Evolutionary conservation across 2,329 filamentous ascomycete genomes (phyloP).

Genomic region (Fusarium hostae): DNA sequence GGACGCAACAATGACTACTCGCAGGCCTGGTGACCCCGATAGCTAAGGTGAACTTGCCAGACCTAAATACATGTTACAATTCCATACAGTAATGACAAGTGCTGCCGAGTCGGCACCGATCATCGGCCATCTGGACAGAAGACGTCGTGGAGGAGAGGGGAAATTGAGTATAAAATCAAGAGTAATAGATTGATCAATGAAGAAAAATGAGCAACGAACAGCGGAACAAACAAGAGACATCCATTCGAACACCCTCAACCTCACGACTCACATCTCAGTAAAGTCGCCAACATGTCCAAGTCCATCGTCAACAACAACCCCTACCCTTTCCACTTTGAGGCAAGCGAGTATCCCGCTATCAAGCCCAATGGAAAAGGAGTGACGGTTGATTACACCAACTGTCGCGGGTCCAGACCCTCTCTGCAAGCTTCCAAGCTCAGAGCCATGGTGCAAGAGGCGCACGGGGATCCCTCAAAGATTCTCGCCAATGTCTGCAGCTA

Average conservation of each 20-base stretch:
- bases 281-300: slow-evolving; percentile 20
- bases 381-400: slow-evolving; percentile 38
- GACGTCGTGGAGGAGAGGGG: background rate
- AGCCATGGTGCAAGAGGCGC: slow-evolving; percentile 54
- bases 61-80: background rate
- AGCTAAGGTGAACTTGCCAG: background rate
- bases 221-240: background rate
- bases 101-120: slow-evolving; percentile 7
- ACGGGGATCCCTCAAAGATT: slow-evolving; percentile 55
- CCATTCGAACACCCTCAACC: accelerated
- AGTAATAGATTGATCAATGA: background rate
- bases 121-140: background rate
- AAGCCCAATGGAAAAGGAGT: slow-evolving; percentile 8
- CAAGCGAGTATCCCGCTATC: slow-evolving; percentile 10
- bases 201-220: background rate
- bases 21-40: background rate
- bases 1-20: background rate
- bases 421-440: slow-evolving; percentile 53
- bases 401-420: slow-evolving; percentile 52
- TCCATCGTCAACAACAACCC: slow-evolving; percentile 17
- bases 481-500: slow-evolving; percentile 57
- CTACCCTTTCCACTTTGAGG: slow-evolving; percentile 20
- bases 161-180: slow-evolving; percentile 4
- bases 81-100: background rate
- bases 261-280: background rate